A percentile compares a stretch with the other conserved stretches of the same genome.
These are phyloP conservation scores for Aspergillus sclerotialis DNA, from an alignment of 2,329 filamentous ascomycete species.

Conservation along the genomic window DNA sequence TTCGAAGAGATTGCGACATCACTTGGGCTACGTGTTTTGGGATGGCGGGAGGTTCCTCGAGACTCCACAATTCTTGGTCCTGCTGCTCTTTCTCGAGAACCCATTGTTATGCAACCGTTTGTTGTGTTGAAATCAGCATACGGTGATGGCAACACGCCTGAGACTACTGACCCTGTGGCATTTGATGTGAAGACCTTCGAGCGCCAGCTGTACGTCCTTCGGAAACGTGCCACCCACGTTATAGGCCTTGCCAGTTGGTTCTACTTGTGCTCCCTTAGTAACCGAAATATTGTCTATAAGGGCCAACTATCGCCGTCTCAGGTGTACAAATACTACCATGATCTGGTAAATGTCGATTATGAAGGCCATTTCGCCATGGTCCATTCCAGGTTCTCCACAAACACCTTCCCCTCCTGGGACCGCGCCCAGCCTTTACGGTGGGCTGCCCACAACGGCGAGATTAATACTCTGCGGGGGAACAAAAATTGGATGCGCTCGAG, in stretches of 20 bases:
- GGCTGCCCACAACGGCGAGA: slow-evolving; percentile 98
- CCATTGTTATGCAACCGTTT: slow-evolving; percentile 90
- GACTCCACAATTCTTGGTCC: slow-evolving; percentile 91
- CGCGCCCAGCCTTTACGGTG: slow-evolving; percentile 91
- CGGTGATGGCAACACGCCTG: slow-evolving; percentile 70
- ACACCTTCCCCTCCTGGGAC: slow-evolving; percentile 98
- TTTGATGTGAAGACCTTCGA: slow-evolving; percentile 87
- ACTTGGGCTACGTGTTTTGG: slow-evolving; percentile 80
- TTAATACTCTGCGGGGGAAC: slow-evolving; percentile 94
- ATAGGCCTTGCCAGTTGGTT: slow-evolving; percentile 98
- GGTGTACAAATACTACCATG: slow-evolving; percentile 97
- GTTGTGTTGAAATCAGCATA: slow-evolving; percentile 82
- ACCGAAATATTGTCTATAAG: slow-evolving; percentile 99
- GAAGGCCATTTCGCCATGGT: slow-evolving; percentile 95
- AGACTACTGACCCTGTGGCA: slow-evolving; percentile 66
- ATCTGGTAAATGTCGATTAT: slow-evolving; percentile 93
- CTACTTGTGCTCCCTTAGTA: slow-evolving; percentile 91
- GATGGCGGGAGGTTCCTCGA: slow-evolving; percentile 91
- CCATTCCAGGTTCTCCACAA: slow-evolving; percentile 95
- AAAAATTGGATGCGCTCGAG: slow-evolving; percentile 99
- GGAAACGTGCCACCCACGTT: slow-evolving; percentile 90
- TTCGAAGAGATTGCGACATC: slow-evolving; percentile 91
- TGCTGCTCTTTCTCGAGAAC: slow-evolving; percentile 87
- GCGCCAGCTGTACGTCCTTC: slow-evolving; percentile 84
- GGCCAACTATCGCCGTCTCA: slow-evolving; percentile 89